Percentiles rank a stretch among this genome's conserved stretches.
phyloP scores from a whole-genome alignment of 2,329 filamentous ascomycete genomes.

The Seiridium unicorne region DNA sequence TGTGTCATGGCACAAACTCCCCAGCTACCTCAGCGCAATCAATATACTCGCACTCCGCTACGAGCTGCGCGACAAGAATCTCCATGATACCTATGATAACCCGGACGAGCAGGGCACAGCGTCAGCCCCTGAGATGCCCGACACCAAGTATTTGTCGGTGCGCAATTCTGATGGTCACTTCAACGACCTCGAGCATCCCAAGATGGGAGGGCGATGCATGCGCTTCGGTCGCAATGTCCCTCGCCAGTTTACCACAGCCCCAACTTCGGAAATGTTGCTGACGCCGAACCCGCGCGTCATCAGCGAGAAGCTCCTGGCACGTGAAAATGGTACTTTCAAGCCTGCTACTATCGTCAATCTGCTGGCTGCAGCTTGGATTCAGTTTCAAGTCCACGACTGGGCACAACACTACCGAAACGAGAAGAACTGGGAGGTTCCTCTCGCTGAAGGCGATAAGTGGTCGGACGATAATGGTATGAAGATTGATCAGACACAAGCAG shows the following conservation, averaged over 20 bases:
- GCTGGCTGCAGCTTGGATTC: slow-evolving; percentile 47
- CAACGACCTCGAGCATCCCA: slow-evolving; percentile 37
- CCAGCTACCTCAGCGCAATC: slow-evolving; percentile 35
- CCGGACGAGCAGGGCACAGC: slow-evolving; percentile 32
- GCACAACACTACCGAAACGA: slow-evolving; percentile 12
- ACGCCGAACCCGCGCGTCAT: slow-evolving; percentile 41
- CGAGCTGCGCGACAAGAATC: slow-evolving; percentile 41
- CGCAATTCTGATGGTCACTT: slow-evolving; percentile 42
- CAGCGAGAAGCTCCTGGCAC: slow-evolving; percentile 38
- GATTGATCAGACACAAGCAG: slow-evolving; percentile 31
- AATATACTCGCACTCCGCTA: slow-evolving; percentile 39
- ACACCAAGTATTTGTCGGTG: slow-evolving; percentile 28
- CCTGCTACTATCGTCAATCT: slow-evolving; percentile 44
- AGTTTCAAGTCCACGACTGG: slow-evolving; percentile 46
- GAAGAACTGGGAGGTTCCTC: slow-evolving; percentile 29
- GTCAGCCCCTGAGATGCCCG: slow-evolving; percentile 21
- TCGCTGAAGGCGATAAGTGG: slow-evolving; percentile 34
- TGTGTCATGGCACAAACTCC: slow-evolving; percentile 40
- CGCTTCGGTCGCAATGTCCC: slow-evolving; percentile 44
- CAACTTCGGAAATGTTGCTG: slow-evolving; percentile 38
- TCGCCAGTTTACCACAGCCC: slow-evolving; percentile 31
- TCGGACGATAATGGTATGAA: slow-evolving; percentile 29
- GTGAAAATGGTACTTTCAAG: slow-evolving; percentile 35
- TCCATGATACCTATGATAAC: slow-evolving; percentile 40
- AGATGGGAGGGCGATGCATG: slow-evolving; percentile 43